Percentiles rank a stretch among this genome's conserved stretches.
Evolutionary conservation across 2,329 filamentous ascomycete genomes (phyloP).

Genomic region (Mycosphaerelloides madeirae): DNA sequence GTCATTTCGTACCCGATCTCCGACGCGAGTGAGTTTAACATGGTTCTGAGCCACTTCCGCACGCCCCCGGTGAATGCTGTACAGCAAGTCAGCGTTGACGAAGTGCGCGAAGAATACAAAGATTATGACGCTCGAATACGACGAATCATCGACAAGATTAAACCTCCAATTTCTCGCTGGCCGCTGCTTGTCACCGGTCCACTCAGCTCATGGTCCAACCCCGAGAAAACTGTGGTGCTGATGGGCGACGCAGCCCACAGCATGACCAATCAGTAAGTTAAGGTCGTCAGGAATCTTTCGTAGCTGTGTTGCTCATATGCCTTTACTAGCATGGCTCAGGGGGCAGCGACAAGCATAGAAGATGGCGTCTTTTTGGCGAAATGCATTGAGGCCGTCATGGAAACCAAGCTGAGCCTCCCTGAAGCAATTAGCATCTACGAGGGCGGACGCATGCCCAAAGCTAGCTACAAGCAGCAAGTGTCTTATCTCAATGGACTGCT

Average conservation of each 20-base stretch:
- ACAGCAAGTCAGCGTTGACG: slow-evolving; percentile 39
- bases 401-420: slow-evolving; percentile 30
- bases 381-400: slow-evolving; percentile 35
- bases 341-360: slow-evolving; percentile 17
- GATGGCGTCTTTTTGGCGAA: slow-evolving; percentile 35
- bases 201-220: slow-evolving; percentile 39
- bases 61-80: slow-evolving; percentile 35
- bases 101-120: slow-evolving; percentile 40
- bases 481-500: slow-evolving; percentile 37
- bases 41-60: slow-evolving; percentile 43
- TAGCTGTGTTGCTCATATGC: slow-evolving; percentile 10
- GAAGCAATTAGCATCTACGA: slow-evolving; percentile 40
- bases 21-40: slow-evolving; percentile 43
- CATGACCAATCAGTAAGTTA: slow-evolving; percentile 27
- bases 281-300: not conserved
- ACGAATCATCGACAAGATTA: slow-evolving; percentile 40
- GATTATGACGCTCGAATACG: slow-evolving; percentile 44
- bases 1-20: slow-evolving; percentile 46
- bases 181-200: slow-evolving; percentile 43
- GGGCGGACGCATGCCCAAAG: slow-evolving; percentile 40
- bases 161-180: slow-evolving; percentile 37
- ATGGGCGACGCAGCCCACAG: slow-evolving; percentile 42
- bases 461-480: slow-evolving; percentile 40
- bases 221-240: slow-evolving; percentile 41
- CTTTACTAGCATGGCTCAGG: slow-evolving; percentile 42